phyloP scores from a whole-genome alignment of 2,329 filamentous ascomycete genomes.

The Ceratocystis cacaofunesta region DNA sequence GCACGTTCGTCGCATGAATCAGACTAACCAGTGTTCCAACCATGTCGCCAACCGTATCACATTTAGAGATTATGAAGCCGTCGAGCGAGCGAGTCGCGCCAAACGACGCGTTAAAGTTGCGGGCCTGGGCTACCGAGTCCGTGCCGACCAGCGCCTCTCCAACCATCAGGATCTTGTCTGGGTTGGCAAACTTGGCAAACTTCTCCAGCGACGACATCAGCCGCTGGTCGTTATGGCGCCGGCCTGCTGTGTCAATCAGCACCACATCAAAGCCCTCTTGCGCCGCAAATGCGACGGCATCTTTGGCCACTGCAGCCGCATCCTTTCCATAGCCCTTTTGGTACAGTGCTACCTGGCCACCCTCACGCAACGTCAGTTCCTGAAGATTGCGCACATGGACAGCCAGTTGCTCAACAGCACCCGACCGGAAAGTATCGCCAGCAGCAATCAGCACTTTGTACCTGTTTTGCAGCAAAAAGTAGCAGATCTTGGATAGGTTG shows the following conservation, averaged over 20 bases:
- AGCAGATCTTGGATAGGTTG: slow-evolving; percentile 94
- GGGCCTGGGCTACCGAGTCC: slow-evolving; percentile 85
- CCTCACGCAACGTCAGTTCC: slow-evolving; percentile 73
- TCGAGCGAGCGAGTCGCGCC: slow-evolving; percentile 67
- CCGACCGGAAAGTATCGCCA: slow-evolving; percentile 91
- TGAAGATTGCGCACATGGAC: slow-evolving; percentile 90
- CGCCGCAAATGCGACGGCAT: slow-evolving; percentile 70
- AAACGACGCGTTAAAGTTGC: slow-evolving; percentile 92
- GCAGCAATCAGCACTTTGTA: slow-evolving; percentile 89
- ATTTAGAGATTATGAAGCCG: slow-evolving; percentile 97
- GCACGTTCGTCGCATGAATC: slow-evolving; percentile 92
- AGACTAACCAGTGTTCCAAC: slow-evolving; percentile 89
- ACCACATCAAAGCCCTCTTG: slow-evolving; percentile 77
- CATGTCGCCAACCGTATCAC: slow-evolving; percentile 99
- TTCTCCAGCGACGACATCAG: slow-evolving; percentile 96
- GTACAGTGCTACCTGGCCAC: slow-evolving; percentile 75
- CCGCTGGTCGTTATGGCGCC: slow-evolving; percentile 86
- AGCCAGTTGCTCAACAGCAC: slow-evolving; percentile 89
- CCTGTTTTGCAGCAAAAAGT: slow-evolving; percentile 93
- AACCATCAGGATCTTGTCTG: slow-evolving; percentile 98
- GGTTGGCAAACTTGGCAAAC: slow-evolving; percentile 88
- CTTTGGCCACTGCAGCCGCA: slow-evolving; percentile 85
- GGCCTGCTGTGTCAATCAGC: slow-evolving; percentile 88
- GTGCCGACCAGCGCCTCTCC: slow-evolving; percentile 78
- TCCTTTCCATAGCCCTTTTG: slow-evolving; percentile 98